Percentiles rank a stretch among this genome's conserved stretches.
These are phyloP conservation scores for Collybia mongolica DNA, from an alignment of 768 basidiomycete species.

Conservation along the genomic window DNA sequence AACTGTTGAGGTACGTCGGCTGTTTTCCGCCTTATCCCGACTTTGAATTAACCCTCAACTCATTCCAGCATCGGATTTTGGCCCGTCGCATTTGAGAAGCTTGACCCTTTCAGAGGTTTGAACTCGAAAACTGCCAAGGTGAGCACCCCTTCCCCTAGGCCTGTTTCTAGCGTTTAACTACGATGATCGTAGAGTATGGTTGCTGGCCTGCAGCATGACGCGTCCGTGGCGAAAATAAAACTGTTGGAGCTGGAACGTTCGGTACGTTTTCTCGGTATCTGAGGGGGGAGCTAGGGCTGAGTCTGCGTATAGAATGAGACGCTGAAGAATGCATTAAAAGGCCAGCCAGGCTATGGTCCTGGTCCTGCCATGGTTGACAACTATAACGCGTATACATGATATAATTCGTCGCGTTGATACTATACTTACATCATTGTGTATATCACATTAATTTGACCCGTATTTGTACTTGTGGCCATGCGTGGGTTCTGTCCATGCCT, in stretches of 20 bases:
- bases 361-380: too few relatives aligned
- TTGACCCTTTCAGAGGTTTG: slow-evolving; percentile 67
- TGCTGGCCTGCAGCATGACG: slow-evolving; percentile 66
- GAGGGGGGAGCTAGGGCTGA: not conserved
- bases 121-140: slow-evolving; percentile 80
- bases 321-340: slow-evolving; percentile 17
- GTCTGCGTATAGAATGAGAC: slow-evolving; percentile 24
- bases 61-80: slow-evolving; percentile 41
- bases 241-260: slow-evolving; percentile 69
- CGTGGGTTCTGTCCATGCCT: too few relatives aligned
- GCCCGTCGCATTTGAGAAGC: slow-evolving; percentile 53
- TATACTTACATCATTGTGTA: too few relatives aligned
- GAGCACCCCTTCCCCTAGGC: not conserved
- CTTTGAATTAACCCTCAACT: not conserved
- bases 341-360: too few relatives aligned
- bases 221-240: slow-evolving; percentile 55
- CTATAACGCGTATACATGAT: too few relatives aligned
- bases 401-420: too few relatives aligned
- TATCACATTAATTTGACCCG: too few relatives aligned
- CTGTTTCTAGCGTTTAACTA: not conserved
- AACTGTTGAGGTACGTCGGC: slow-evolving; percentile 41
- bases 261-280: slow-evolving; percentile 36
- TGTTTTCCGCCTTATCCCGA: not conserved
- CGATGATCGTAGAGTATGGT: slow-evolving; percentile 60
- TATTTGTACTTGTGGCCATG: too few relatives aligned